Percentiles rank a stretch among this genome's conserved stretches.
These are phyloP conservation scores for Lepidopterella palustris DNA, from an alignment of 495 filamentous ascomycete species.

Conservation along the genomic window DNA sequence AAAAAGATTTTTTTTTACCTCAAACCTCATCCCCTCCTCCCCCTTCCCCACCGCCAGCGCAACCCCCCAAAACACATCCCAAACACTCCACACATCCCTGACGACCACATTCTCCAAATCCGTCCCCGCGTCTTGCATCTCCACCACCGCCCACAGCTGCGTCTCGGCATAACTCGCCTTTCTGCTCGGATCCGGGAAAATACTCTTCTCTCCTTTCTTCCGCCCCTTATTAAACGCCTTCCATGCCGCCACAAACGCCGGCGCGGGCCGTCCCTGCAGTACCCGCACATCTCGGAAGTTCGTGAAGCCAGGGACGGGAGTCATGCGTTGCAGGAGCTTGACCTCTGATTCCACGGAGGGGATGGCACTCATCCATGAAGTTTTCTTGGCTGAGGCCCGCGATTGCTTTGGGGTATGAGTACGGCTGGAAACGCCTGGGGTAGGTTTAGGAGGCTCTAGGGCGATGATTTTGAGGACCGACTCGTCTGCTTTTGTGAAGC, in stretches of 20 bases:
- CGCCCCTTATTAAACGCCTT: constrained; percentile 53
- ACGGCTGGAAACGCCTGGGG: constrained; percentile 9
- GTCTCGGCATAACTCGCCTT: constrained; percentile 42
- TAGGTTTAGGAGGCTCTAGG: constrained; percentile 35
- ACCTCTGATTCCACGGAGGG: constrained; percentile 60
- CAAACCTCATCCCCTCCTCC: constrained; percentile 66
- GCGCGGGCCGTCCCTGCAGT: constrained; percentile 60
- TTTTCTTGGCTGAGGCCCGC: constrained; percentile 8
- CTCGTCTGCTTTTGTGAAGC: constrained; percentile 42
- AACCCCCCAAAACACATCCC: constrained; percentile 82
- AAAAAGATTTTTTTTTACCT: constrained; percentile 44
- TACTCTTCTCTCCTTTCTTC: constrained; percentile 52
- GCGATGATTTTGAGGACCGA: constrained; percentile 41
- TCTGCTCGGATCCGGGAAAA: constrained; percentile 56
- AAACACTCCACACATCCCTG: constrained; percentile 50
- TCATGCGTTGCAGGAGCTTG: constrained; percentile 66
- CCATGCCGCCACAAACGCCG: constrained; percentile 57
- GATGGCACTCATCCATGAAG: constrained; percentile 40
- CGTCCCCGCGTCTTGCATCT: constrained; percentile 79
- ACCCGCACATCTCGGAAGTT: constrained; percentile 75
- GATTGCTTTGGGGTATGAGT: constrained; percentile 32
- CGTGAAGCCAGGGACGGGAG: constrained; percentile 82
- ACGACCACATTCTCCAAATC: constrained; percentile 62
- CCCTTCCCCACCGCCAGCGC: constrained; percentile 69
- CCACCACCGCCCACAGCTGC: constrained; percentile 73